Conservation (phyloP, 108 stramenopile species). For the Mayamaea pseudoterrestris region DNA sequence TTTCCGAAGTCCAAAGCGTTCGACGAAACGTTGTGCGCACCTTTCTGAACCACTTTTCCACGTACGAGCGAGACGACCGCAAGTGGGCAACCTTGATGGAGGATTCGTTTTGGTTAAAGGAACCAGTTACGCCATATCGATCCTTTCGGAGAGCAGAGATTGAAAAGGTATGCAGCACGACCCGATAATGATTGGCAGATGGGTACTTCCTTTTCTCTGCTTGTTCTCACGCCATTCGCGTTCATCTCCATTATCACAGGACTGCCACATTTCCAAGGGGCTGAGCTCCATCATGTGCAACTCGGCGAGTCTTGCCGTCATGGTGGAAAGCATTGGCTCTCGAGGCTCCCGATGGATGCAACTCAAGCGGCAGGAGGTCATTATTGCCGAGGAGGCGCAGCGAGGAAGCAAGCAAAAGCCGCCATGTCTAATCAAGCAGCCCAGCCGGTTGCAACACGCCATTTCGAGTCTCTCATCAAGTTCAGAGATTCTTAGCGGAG, state of each 20-base stretch:
- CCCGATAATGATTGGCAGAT: not conserved
- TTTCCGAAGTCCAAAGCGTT: conserved; percentile 64
- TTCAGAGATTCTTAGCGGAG: conserved; percentile 40
- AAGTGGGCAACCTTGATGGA: conserved; percentile 72
- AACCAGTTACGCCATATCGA: conserved; percentile 82
- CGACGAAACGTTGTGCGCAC: conserved; percentile 53
- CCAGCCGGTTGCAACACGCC: conserved; percentile 45
- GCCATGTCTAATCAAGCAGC: conserved; percentile 31
- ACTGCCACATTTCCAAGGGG: conserved; percentile 71
- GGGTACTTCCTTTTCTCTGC: not conserved
- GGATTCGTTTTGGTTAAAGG: conserved; percentile 66
- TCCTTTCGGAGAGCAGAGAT: conserved; percentile 71
- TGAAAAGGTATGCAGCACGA: conserved; percentile 37
- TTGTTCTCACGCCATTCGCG: not conserved
- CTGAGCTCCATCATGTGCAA: conserved; percentile 69
- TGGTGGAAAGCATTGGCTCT: conserved; percentile 75
- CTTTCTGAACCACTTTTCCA: conserved; percentile 55
- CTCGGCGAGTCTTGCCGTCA: conserved; percentile 69
- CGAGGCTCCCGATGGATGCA: conserved; percentile 65
- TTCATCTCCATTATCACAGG: conserved; percentile 13
- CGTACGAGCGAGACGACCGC: conserved; percentile 34
- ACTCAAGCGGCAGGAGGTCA: conserved; percentile 65
- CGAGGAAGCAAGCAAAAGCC: conserved; percentile 39
- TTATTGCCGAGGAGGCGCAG: conserved; percentile 17
- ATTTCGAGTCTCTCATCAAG: conserved; percentile 68